A percentile compares a stretch with the other conserved stretches of the same genome.
Evolutionary conservation across 345 rosid species (phyloP).

Genomic region (Euphorbia pulcherrima): DNA sequence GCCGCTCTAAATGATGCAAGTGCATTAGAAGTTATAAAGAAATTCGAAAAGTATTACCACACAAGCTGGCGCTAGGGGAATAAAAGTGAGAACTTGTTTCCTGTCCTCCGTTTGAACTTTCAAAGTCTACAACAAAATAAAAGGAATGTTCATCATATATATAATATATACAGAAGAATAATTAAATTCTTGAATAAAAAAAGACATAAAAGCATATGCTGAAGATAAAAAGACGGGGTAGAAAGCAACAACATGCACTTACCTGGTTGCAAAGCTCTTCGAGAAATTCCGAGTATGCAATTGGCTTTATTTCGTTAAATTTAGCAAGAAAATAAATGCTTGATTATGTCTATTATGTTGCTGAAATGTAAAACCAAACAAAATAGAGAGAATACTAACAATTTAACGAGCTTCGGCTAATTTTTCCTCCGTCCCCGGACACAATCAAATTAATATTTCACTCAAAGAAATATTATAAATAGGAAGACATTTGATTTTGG

Average conservation of each 20-base stretch:
- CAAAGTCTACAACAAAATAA: constrained; percentile 55
- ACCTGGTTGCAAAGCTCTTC: constrained; percentile 99
- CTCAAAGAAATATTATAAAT: not conserved
- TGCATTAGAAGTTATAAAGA: not conserved
- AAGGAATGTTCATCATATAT: not conserved
- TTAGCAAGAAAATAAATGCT: constrained; percentile 98
- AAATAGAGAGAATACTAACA: constrained; percentile 1
- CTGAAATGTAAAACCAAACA: constrained; percentile 64
- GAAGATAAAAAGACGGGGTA: not conserved
- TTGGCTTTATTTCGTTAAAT: constrained; percentile 86
- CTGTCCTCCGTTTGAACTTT: constrained; percentile 53
- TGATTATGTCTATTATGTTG: constrained; percentile 82
- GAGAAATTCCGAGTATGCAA: constrained; percentile 91
- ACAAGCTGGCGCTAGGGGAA: constrained; percentile 96
- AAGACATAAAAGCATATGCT: not conserved
- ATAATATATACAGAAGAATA: not conserved
- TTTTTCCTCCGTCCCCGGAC: too few relatives aligned
- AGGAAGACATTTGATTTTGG: too few relatives aligned
- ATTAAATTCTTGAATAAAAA: not conserved
- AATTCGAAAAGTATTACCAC: constrained; percentile 49
- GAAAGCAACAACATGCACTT: not conserved
- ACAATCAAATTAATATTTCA: too few relatives aligned
- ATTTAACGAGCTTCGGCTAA: too few relatives aligned
- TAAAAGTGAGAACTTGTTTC: constrained; percentile 73
- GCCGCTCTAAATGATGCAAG: not conserved